A percentile compares a stretch with the other conserved stretches of the same genome.
phyloP scores from a whole-genome alignment of 345 rosid species.

The Camelina sativa region DNA sequence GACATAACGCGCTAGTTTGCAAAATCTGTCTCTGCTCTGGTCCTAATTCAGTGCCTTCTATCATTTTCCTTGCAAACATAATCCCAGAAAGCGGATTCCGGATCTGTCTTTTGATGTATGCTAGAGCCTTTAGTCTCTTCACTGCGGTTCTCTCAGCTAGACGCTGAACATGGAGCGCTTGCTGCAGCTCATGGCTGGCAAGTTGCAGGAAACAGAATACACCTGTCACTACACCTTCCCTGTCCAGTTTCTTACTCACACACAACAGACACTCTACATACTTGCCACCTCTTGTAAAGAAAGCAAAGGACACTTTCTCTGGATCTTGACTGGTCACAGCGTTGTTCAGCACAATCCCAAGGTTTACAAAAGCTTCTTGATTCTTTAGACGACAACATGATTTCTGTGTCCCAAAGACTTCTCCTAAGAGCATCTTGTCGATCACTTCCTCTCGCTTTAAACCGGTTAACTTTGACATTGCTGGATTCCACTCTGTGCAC shows the following conservation, averaged over 20 bases:
- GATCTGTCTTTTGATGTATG: conserved; percentile 85
- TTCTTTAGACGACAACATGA: conserved; percentile 84
- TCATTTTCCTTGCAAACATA: conserved; percentile 69
- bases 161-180: conserved; percentile 85
- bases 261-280: conserved; percentile 81
- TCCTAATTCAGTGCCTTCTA: conserved; percentile 77
- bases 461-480: conserved; percentile 84
- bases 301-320: conserved; percentile 82
- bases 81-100: conserved; percentile 82
- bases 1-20: conserved; percentile 81
- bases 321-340: conserved; percentile 74
- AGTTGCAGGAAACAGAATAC: conserved; percentile 96
- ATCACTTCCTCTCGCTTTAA: conserved; percentile 84
- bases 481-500: conserved; percentile 98
- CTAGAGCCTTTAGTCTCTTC: conserved; percentile 71
- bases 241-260: conserved; percentile 76
- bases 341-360: conserved; percentile 73
- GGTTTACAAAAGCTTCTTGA: conserved; percentile 81
- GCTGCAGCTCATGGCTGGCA: conserved; percentile 90
- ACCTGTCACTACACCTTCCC: conserved; percentile 77
- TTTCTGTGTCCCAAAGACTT: conserved; percentile 76
- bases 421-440: conserved; percentile 84
- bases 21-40: conserved; percentile 70
- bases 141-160: conserved; percentile 79
- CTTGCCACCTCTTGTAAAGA: conserved; percentile 71